phyloP scores from a whole-genome alignment of 2,329 filamentous ascomycete species.

The Pseudophaeomoniella oleicola region DNA sequence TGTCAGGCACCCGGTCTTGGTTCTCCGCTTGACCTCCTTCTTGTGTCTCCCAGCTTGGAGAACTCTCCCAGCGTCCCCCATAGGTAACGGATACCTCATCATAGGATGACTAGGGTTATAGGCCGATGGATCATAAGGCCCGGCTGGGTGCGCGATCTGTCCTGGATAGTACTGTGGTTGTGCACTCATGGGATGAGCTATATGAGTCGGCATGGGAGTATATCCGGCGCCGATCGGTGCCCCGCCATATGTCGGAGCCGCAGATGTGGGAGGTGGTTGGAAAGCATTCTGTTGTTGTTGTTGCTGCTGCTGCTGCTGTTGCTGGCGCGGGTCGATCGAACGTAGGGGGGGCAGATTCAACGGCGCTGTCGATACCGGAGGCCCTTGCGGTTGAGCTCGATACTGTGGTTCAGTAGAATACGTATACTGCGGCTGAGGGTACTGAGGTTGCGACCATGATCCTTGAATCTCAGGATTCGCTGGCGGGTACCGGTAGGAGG shows the following conservation, averaged over 20 bases:
- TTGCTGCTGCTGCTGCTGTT: not conserved
- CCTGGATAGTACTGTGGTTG: not conserved
- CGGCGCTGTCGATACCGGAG: not conserved
- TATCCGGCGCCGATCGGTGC: not conserved
- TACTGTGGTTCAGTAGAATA: not conserved
- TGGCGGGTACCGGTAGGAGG: constrained; percentile 1
- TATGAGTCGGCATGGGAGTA: not conserved
- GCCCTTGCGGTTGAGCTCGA: not conserved
- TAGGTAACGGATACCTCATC: not conserved
- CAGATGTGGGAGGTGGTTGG: not conserved
- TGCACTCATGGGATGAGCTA: not conserved
- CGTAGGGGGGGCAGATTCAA: constrained; percentile 1
- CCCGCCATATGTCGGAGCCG: not conserved
- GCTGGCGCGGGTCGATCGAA: constrained; percentile 2
- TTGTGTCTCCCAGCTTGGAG: constrained; percentile 47
- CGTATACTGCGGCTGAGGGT: not conserved
- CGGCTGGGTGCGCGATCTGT: not conserved
- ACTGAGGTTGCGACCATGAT: not conserved
- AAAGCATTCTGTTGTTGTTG: not conserved
- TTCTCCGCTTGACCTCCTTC: constrained; percentile 62
- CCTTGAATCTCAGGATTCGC: not conserved
- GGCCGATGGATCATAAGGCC: not conserved
- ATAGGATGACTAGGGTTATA: not conserved
- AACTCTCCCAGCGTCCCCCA: not conserved
- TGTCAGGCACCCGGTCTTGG: constrained; percentile 57